phyloP scores from a whole-genome alignment of 352 stramenopile species.

The Phytopythium montanum region DNA sequence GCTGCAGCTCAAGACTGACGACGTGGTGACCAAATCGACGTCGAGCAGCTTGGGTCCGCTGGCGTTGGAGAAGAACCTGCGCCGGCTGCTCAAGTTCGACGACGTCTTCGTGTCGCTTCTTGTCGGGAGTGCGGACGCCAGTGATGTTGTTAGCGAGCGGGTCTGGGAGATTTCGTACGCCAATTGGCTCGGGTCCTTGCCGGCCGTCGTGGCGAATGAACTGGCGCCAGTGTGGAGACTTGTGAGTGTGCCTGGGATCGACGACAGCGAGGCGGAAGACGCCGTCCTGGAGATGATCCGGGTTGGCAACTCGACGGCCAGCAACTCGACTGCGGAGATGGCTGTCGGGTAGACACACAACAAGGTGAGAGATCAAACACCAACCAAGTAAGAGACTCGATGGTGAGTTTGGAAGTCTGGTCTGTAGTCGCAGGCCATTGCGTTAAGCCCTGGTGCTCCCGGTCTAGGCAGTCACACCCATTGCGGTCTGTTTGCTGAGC shows the following conservation, averaged over 20 bases:
- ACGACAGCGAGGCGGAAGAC: not conserved
- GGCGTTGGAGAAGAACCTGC: constrained; percentile 20
- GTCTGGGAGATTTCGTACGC: constrained; percentile 34
- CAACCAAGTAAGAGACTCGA: not conserved
- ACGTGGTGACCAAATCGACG: constrained; percentile 10
- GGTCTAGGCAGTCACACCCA: not conserved
- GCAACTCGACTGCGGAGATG: not conserved
- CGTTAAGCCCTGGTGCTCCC: too few species aligned
- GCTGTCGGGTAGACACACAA: not conserved
- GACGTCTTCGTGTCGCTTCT: constrained; percentile 32
- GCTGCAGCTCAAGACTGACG: constrained; percentile 16
- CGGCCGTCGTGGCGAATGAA: constrained; percentile 17
- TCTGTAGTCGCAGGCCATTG: not conserved
- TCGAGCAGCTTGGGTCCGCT: constrained; percentile 18
- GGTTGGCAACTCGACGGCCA: not conserved
- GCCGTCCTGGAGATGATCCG: constrained; percentile 1
- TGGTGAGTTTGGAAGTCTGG: not conserved
- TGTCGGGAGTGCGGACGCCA: constrained; percentile 12
- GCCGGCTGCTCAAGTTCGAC: constrained; percentile 31
- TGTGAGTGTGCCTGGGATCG: not conserved
- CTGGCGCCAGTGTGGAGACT: constrained; percentile 27
- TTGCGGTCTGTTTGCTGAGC: constrained; percentile 8
- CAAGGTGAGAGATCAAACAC: too few species aligned
- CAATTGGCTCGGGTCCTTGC: constrained; percentile 26
- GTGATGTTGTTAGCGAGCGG: constrained; percentile 5